A percentile compares a stretch with the other conserved stretches of the same genome.
phyloP scores from a whole-genome alignment of 2,329 filamentous ascomycete species.

The Aspergillus pseudoglaucus region DNA sequence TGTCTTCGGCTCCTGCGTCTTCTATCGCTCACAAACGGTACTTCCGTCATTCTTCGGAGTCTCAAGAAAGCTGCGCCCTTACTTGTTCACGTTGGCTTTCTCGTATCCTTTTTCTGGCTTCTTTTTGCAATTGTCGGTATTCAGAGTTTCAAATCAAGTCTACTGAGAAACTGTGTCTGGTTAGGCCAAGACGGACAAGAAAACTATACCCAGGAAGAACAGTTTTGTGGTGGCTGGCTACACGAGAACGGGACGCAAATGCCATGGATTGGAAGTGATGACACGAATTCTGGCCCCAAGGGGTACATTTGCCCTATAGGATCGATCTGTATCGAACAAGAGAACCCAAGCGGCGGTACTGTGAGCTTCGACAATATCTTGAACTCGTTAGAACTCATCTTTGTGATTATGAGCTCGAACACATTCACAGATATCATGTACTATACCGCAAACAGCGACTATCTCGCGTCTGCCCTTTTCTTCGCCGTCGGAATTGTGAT shows the following conservation, averaged over 20 bases:
- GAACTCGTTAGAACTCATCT: slow-evolving; percentile 87
- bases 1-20: slow-evolving; percentile 87
- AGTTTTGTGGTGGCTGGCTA: slow-evolving; percentile 83
- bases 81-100: slow-evolving; percentile 84
- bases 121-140: slow-evolving; percentile 94
- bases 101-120: slow-evolving; percentile 96
- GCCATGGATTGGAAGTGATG: slow-evolving; percentile 64
- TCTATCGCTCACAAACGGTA: slow-evolving; percentile 87
- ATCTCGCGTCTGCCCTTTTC: slow-evolving; percentile 75
- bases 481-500: slow-evolving; percentile 71
- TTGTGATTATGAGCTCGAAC: slow-evolving; percentile 97
- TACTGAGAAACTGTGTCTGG: slow-evolving; percentile 73
- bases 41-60: slow-evolving; percentile 87
- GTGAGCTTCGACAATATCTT: slow-evolving; percentile 93
- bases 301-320: slow-evolving; percentile 81
- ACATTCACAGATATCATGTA: slow-evolving; percentile 96
- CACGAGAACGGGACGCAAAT: slow-evolving; percentile 52
- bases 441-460: slow-evolving; percentile 85
- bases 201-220: slow-evolving; percentile 42
- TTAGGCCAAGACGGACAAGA: slow-evolving; percentile 50
- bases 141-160: slow-evolving; percentile 86
- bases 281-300: slow-evolving; percentile 52
- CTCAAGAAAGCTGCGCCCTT: slow-evolving; percentile 91
- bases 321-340: slow-evolving; percentile 73
- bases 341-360: slow-evolving; percentile 75